Evolutionary conservation across 371 early-diverging fungal genomes (phyloP).

Genomic region (Rhizoclosmatium hyalinum): DNA sequence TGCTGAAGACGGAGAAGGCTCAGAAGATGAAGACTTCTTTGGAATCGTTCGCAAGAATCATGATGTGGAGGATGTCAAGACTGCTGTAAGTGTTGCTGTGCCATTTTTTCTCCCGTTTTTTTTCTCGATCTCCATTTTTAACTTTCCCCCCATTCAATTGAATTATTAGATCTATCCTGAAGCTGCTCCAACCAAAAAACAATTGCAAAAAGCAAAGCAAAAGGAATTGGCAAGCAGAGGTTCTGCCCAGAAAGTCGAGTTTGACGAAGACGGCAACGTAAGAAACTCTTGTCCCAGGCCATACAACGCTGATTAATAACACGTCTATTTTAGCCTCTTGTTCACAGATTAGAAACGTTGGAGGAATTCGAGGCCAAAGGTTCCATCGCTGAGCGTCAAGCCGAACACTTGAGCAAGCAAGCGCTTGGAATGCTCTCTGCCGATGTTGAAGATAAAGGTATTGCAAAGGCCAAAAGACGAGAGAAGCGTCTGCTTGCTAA

Average conservation of each 20-base stretch:
- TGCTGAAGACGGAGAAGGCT: constrained; percentile 40
- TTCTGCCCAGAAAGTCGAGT: constrained; percentile 76
- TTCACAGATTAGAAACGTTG: constrained; percentile 81
- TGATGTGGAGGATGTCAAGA: constrained; percentile 45
- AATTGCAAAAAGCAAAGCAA: constrained; percentile 74
- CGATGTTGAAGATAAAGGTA: constrained; percentile 76
- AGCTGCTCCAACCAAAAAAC: constrained; percentile 67
- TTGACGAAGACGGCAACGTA: constrained; percentile 92
- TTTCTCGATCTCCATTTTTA: neutral
- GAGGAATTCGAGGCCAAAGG: constrained; percentile 78
- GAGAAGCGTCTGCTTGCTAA: constrained; percentile 76
- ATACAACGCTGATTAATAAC: neutral
- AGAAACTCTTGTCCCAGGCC: constrained; percentile 25
- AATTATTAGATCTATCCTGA: constrained; percentile 17
- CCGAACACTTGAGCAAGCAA: constrained; percentile 72
- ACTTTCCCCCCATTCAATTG: no score
- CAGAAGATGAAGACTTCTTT: constrained; percentile 71
- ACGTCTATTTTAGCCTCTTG: constrained; percentile 55
- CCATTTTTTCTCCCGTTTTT: neutral
- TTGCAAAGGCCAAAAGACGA: constrained; percentile 71
- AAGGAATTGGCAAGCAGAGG: constrained; percentile 72
- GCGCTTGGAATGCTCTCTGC: constrained; percentile 68
- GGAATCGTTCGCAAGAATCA: constrained; percentile 73
- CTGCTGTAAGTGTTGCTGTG: constrained; percentile 6
- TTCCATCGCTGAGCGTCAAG: constrained; percentile 68